These are phyloP conservation scores for Metschnikowia matae DNA, from an alignment of 805 yeast species.

Conservation along the genomic window DNA sequence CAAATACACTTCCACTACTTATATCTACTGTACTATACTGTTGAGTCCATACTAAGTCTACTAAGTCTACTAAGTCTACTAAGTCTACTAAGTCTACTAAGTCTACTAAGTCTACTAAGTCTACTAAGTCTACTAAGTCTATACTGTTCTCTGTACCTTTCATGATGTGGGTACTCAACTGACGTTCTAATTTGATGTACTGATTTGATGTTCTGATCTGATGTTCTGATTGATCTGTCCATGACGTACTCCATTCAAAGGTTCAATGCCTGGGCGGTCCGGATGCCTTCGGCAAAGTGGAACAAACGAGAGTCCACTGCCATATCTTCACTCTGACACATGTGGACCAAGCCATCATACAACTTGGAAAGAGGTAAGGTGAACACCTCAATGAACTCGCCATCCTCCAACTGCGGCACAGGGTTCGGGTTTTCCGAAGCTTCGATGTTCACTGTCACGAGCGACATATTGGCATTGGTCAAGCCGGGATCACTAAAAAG, in stretches of 20 bases:
- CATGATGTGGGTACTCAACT: too few relatives aligned
- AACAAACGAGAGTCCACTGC: conserved; percentile 83
- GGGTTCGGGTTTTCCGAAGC: conserved; percentile 66
- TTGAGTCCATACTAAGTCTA: too few relatives aligned
- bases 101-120: too few relatives aligned
- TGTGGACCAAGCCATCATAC: conserved; percentile 47
- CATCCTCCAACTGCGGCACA: conserved; percentile 73
- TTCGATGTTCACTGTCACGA: conserved; percentile 79
- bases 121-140: too few relatives aligned
- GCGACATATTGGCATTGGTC: conserved; percentile 79
- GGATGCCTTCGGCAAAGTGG: conserved; percentile 79
- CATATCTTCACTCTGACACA: conserved; percentile 60
- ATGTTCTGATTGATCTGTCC: too few relatives aligned
- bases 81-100: too few relatives aligned
- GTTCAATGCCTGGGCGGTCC: conserved; percentile 38
- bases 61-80: too few relatives aligned
- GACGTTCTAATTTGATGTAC: too few relatives aligned
- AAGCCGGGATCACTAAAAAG: conserved; percentile 78
- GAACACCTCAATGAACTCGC: conserved; percentile 90
- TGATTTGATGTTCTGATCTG: too few relatives aligned
- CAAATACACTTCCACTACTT: too few relatives aligned
- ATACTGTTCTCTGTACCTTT: too few relatives aligned
- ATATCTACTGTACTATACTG: too few relatives aligned
- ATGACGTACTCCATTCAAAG: neutral
- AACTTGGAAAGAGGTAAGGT: conserved; percentile 60